Evolutionary conservation across 495 filamentous ascomycete species (phyloP).

Genomic region (Xylaria castorea): DNA sequence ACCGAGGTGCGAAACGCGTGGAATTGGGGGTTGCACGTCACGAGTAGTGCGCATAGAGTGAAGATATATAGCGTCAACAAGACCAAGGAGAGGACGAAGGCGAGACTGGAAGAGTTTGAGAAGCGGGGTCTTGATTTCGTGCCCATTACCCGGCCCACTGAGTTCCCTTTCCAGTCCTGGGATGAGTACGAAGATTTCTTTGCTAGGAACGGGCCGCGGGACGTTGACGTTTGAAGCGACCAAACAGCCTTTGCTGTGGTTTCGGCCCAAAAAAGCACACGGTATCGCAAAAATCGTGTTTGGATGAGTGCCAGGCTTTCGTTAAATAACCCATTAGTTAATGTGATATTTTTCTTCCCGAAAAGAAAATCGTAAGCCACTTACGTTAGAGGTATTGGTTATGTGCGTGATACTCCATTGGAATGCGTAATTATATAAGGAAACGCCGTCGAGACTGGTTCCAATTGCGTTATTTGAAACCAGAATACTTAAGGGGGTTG

Average conservation of each 20-base stretch:
- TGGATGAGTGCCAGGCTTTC: not conserved
- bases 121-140: slow-evolving; percentile 52
- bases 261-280: not conserved
- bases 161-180: slow-evolving; percentile 52
- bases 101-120: slow-evolving; percentile 58
- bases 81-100: slow-evolving; percentile 52
- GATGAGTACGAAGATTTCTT: slow-evolving; percentile 58
- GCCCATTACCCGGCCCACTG: slow-evolving; percentile 59
- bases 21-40: slow-evolving; percentile 73
- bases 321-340: not conserved
- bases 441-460: not conserved
- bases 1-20: slow-evolving; percentile 44
- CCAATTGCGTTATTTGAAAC: not conserved
- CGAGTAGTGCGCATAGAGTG: slow-evolving; percentile 68
- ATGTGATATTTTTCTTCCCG: too few species aligned
- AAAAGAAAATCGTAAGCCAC: too few species aligned
- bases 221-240: slow-evolving; percentile 36
- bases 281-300: not conserved
- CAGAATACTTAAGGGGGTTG: not conserved
- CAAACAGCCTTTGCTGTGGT: not conserved
- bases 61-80: slow-evolving; percentile 69
- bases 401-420: not conserved
- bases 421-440: not conserved
- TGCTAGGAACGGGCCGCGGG: slow-evolving; percentile 54
- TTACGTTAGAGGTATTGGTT: too few species aligned